Evolutionary conservation across 768 basidiomycete genomes (phyloP).

Genomic region (Tricholoma saponaceum): DNA sequence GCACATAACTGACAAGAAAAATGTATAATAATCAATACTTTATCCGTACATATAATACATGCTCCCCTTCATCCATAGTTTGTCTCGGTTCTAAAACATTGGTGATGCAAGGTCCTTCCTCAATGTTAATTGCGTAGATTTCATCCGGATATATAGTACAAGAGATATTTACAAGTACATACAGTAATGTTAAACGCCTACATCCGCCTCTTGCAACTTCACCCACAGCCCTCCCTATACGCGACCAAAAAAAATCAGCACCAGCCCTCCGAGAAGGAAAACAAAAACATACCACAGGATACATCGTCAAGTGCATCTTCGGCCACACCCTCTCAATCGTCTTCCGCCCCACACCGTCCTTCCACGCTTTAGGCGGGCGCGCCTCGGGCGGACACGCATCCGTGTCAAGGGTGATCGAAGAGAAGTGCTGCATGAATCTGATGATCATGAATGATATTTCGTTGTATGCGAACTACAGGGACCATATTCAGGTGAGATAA

Average conservation of each 20-base stretch:
- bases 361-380: constrained; percentile 46
- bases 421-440: constrained; percentile 58
- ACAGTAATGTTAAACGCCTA: too few species aligned
- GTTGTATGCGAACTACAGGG: constrained; percentile 60
- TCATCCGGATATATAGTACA: too few species aligned
- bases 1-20: background rate
- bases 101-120: too few species aligned
- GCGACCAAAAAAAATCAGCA: background rate
- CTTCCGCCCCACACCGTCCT: constrained; percentile 39
- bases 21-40: background rate
- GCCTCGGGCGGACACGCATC: constrained; percentile 43
- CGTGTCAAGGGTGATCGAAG: constrained; percentile 40
- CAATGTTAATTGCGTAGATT: too few species aligned
- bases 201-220: constrained; percentile 36
- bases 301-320: constrained; percentile 54
- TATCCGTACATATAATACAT: background rate
- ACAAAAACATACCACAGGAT: constrained; percentile 33
- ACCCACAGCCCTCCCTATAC: constrained; percentile 54
- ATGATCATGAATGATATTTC: constrained; percentile 64
- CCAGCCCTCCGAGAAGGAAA: background rate
- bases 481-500: too few species aligned
- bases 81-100: too few species aligned
- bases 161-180: too few species aligned
- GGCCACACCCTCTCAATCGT: constrained; percentile 47
- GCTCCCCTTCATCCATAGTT: background rate